A percentile compares a stretch with the other conserved stretches of the same genome.
These are phyloP conservation scores for Phycomyces nitens DNA, from an alignment of 192 early-diverging fungal species.

Conservation along the genomic window DNA sequence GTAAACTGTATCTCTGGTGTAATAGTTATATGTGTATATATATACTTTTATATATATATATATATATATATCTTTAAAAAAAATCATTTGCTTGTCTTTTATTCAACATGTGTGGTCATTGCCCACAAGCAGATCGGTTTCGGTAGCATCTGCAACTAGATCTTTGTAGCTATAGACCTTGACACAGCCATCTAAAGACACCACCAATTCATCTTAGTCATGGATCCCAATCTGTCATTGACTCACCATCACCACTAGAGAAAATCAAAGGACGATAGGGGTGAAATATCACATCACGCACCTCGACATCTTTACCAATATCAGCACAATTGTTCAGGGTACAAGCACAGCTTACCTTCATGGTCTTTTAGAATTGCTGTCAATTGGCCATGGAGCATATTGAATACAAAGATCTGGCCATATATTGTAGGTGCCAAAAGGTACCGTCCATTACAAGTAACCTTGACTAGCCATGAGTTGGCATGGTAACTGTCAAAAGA, in stretches of 20 bases:
- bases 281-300: constrained; percentile 90
- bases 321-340: not conserved
- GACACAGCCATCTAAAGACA: constrained; percentile 57
- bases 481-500: constrained; percentile 60
- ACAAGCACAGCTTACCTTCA: constrained; percentile 46
- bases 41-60: too few species aligned
- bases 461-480: constrained; percentile 93
- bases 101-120: not conserved
- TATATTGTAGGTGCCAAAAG: constrained; percentile 84
- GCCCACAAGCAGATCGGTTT: not conserved
- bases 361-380: constrained; percentile 81
- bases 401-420: constrained; percentile 85
- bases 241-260: constrained; percentile 80
- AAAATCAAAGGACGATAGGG: constrained; percentile 78
- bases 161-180: constrained; percentile 57
- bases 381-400: constrained; percentile 71
- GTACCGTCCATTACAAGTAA: constrained; percentile 85
- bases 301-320: constrained; percentile 65
- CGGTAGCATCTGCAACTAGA: not conserved
- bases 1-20: too few species aligned
- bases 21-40: too few species aligned
- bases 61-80: too few species aligned
- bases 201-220: too few species aligned
- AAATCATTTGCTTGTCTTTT: too few species aligned
- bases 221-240: too few species aligned